Percentiles rank a stretch among this genome's conserved stretches.
These are phyloP conservation scores for Bruguiera gymnorhiza DNA, from an alignment of 345 rosid genomes.

Conservation along the genomic window DNA sequence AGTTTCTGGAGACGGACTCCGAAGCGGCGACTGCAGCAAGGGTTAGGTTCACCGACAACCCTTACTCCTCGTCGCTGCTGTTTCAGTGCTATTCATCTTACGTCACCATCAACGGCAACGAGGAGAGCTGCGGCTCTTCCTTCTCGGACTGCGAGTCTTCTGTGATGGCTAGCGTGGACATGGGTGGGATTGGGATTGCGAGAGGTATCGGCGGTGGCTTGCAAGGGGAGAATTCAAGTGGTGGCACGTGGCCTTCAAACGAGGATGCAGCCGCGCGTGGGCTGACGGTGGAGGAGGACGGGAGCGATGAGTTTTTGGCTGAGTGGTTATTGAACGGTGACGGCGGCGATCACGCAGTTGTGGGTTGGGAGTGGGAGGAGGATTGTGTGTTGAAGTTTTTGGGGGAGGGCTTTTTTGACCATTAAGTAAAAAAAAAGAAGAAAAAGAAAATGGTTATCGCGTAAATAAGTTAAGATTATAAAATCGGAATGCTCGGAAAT, in stretches of 20 bases:
- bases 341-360: neutral
- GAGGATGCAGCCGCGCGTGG: conserved; percentile 35
- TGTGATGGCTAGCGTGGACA: conserved; percentile 75
- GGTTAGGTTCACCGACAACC: conserved; percentile 70
- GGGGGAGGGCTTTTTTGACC: neutral
- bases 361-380: neutral
- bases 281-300: conserved; percentile 11
- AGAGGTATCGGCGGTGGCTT: neutral
- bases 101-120: conserved; percentile 81
- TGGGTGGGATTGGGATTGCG: conserved; percentile 28
- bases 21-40: conserved; percentile 18
- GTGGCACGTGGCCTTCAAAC: neutral
- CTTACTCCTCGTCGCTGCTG: conserved; percentile 46
- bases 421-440: too few species aligned
- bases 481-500: too few species aligned
- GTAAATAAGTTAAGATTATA: too few species aligned
- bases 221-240: neutral
- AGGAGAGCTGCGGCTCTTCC: conserved; percentile 84
- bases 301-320: neutral
- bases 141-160: conserved; percentile 68
- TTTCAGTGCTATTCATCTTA: conserved; percentile 59
- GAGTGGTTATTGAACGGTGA: neutral
- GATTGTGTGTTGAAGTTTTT: neutral
- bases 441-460: too few species aligned
- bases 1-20: conserved; percentile 41